Evolutionary conservation across 2,329 filamentous ascomycete genomes (phyloP), one percentile per base, ranked within the genome.

Genomic region (Neoarthrinium moseri): DNA sequence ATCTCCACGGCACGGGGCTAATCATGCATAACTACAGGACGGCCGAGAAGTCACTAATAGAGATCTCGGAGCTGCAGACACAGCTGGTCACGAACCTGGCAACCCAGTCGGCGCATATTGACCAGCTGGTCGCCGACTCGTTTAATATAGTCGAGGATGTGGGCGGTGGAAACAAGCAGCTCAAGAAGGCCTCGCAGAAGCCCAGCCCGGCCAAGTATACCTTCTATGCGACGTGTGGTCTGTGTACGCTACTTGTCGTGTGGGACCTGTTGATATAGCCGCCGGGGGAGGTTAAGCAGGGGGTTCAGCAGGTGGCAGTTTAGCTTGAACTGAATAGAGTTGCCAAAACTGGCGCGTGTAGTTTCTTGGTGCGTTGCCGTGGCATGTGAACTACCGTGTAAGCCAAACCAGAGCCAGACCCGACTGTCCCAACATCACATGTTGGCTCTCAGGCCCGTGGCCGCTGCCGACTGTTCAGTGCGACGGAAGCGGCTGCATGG

Each of bases 1-100:
- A n/a, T n/a, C n/a, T n/a, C n/a, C n/a, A n/a, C n/a, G n/a, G n/a
- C n/a, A n/a, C 26, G 23, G 10, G 12, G 35, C 24, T 10, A 13
- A 36, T 33, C 20, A 45, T 33, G 21, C 20, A 24, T 18, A 10
- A 20, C 41, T 45, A 48, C 59, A 95, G 89, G 60, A 87, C 86
- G 21, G 91, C 91, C 0, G 91, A 99, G 65, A 89, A 88, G 63
- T 96, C 91, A 1, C 78, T 99, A 5, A 68, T 95, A 4, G 94
- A 99, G 65, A 96, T 99, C 52, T 87, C 90, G 6, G 91, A 95
- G 62, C 74, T 99, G 42, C 94, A 99, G 64, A 89, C 88, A 45
- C 84, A 92, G 44, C 84, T 99, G 11, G 89, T 94, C 32, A 83
- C 82, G 57, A 95, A 96, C 61, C 78, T 99, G 18, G 80, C 85